Evolutionary conservation across 164 flowering plant genomes (phyloP), one percentile per base, ranked within the genome.

Genomic region (Chloranthus sessilifolius): DNA sequence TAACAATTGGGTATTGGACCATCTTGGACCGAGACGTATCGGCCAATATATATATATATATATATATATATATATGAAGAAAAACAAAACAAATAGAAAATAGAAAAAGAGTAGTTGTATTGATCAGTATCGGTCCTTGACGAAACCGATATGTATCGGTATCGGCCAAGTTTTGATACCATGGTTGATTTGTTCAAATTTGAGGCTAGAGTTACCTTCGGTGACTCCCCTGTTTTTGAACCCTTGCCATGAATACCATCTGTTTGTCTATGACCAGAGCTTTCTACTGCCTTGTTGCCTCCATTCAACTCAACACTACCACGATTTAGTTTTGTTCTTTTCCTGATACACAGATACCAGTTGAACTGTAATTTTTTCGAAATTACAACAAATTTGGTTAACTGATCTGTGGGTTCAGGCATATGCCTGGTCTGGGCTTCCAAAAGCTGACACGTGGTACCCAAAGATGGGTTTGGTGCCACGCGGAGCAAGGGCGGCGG

Each of bases 301-400:
- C 71, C 71, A 56, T 65, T 60, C 29, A 41, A 47, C 40, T 68
- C 47, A 17, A 46, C 46, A 61, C 33, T 55, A 47, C 53, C 56
- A 47, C 34, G 53, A 29, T 64, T 72, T 28, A 22, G 51, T 52
- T 43, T 25, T n/a, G 43, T 26, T 57, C 70, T 74, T 49, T 76
- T 81, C 70, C 83, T 81, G 76, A 27, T 5, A 61, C 30, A 33
- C 35, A 24, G 24, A 52, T 46, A 47, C 12, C 8, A 33, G 12
- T n/a, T n/a, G 22, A 29, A 4, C 11, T 7, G n/a, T 23, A 40
- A 17, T 38, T 23, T 16, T 27, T 11, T 22, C 19, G 26, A 34
- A 36, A 53, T 14, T 22, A 29, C 30, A 28, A 10, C 20, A 52
- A 47, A n/a, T n/a, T n/a, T n/a, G n/a, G n/a, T n/a, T n/a, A n/a